A percentile compares a stretch with the other conserved stretches of the same genome.
Conservation (phyloP, 805 yeast species). For the Saccharomyces jurei region DNA sequence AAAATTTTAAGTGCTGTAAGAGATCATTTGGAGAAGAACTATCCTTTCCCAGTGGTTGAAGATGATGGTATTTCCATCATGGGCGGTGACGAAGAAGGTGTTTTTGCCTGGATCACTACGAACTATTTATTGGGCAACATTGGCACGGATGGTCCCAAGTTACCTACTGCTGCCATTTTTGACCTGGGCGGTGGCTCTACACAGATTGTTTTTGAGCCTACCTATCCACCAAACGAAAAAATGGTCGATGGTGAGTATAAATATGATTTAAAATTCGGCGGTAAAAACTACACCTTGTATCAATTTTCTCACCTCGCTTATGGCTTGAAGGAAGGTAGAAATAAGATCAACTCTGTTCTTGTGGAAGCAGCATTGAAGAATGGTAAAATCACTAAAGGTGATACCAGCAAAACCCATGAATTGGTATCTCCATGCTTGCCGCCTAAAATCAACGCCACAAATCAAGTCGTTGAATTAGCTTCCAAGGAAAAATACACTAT, state of each 20-base stretch:
- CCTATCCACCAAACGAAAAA: slow-evolving; percentile 48
- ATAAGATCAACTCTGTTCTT: slow-evolving; percentile 62
- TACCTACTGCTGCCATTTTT: slow-evolving; percentile 91
- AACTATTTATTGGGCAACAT: slow-evolving; percentile 90
- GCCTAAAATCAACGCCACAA: slow-evolving; percentile 55
- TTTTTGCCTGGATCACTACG: slow-evolving; percentile 96
- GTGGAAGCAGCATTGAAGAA: slow-evolving; percentile 43
- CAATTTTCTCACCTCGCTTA: slow-evolving; percentile 94
- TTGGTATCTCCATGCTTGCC: slow-evolving; percentile 81
- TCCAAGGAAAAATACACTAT: slow-evolving; percentile 43
- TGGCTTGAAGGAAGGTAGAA: slow-evolving; percentile 91
- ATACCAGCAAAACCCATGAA: slow-evolving; percentile 36
- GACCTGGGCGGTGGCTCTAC: slow-evolving; percentile 99
- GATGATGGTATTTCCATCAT: slow-evolving; percentile 84
- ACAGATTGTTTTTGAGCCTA: slow-evolving; percentile 96
- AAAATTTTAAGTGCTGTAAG: slow-evolving; percentile 73
- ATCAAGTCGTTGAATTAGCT: slow-evolving; percentile 52
- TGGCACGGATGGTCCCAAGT: slow-evolving; percentile 54
- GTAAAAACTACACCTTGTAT: slow-evolving; percentile 69
- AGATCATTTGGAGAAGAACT: slow-evolving; percentile 63
- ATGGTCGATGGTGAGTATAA: slow-evolving; percentile 86
- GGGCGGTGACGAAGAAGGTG: slow-evolving; percentile 97
- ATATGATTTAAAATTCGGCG: slow-evolving; percentile 72
- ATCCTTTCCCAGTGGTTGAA: slow-evolving; percentile 86
- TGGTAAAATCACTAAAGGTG: slow-evolving; percentile 33